Conservation (phyloP, 768 basidiomycete species). For the Nidula microcarpa region DNA sequence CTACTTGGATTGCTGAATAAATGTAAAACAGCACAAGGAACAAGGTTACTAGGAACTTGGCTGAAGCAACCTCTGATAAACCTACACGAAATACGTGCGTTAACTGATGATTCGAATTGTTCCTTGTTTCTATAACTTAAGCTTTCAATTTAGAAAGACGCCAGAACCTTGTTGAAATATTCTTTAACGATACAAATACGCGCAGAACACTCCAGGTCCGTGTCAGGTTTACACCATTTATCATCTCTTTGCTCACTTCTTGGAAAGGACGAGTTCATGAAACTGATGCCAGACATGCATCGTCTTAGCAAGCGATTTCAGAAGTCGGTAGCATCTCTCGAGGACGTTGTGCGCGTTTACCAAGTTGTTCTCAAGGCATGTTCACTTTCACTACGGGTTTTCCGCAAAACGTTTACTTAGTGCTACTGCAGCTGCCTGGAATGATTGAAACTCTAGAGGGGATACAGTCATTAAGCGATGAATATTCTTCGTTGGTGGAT, state of each 20-base stretch:
- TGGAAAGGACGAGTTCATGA: slow-evolving; percentile 78
- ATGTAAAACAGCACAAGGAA: slow-evolving; percentile 95
- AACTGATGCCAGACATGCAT: slow-evolving; percentile 90
- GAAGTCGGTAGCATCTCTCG: slow-evolving; percentile 76
- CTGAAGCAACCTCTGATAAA: slow-evolving; percentile 95
- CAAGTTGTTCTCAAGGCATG: slow-evolving; percentile 84
- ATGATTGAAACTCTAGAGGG: slow-evolving; percentile 63
- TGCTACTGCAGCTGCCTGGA: slow-evolving; percentile 60
- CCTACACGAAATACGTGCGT: slow-evolving; percentile 86
- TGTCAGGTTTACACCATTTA: not conserved
- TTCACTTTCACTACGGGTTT: not conserved
- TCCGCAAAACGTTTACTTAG: not conserved
- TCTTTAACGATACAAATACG: slow-evolving; percentile 74
- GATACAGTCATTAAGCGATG: slow-evolving; percentile 39
- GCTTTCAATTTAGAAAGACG: slow-evolving; percentile 56
- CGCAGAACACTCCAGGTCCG: slow-evolving; percentile 72
- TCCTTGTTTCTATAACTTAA: not conserved
- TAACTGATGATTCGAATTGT: no score
- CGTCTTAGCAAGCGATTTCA: slow-evolving; percentile 91
- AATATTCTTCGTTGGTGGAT: slow-evolving; percentile 51
- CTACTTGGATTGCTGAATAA: slow-evolving; percentile 88
- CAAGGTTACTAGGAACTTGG: slow-evolving; percentile 85
- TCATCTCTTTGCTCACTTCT: not conserved
- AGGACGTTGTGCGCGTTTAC: slow-evolving; percentile 95
- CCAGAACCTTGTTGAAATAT: slow-evolving; percentile 83